Conservation (phyloP, 176 grass and related monocot species). For the Phoenix dactylifera region DNA sequence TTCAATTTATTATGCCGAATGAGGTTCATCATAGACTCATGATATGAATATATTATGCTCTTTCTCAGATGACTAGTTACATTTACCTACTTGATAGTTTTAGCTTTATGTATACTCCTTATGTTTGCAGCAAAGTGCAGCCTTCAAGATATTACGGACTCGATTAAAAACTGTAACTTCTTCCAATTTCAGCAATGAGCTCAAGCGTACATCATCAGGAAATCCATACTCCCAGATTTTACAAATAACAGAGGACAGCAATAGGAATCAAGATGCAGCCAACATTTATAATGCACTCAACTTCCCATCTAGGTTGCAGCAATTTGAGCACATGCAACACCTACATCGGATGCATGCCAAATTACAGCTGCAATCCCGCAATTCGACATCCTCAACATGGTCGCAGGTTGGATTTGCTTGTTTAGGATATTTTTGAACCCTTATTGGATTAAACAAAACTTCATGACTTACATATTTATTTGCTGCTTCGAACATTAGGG, state of each 20-base stretch:
- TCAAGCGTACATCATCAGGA: conserved; percentile 50
- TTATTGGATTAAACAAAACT: too few species aligned
- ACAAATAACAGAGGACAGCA: conserved; percentile 57
- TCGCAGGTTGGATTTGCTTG: conserved; percentile 1
- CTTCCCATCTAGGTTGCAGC: conserved; percentile 61
- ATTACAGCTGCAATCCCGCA: conserved; percentile 5
- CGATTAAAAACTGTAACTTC: conserved; percentile 91
- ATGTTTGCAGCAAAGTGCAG: conserved; percentile 70
- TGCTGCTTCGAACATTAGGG: too few species aligned
- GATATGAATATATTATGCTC: too few species aligned
- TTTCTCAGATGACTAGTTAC: too few species aligned
- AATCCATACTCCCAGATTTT: conserved; percentile 68
- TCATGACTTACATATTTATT: too few species aligned
- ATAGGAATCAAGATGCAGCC: conserved; percentile 41
- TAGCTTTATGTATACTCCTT: too few species aligned
- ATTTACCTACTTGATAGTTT: too few species aligned
- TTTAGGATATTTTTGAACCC: background rate
- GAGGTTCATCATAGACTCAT: too few species aligned
- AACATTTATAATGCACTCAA: conserved; percentile 59
- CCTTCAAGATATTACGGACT: conserved; percentile 91
- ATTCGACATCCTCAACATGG: background rate
- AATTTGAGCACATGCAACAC: conserved; percentile 65
- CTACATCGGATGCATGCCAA: conserved; percentile 56
- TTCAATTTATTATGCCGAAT: too few species aligned
- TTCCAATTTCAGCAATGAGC: conserved; percentile 30